Evolutionary conservation across 2,329 filamentous ascomycete genomes (phyloP).

Genomic region (Nemania sp.): DNA sequence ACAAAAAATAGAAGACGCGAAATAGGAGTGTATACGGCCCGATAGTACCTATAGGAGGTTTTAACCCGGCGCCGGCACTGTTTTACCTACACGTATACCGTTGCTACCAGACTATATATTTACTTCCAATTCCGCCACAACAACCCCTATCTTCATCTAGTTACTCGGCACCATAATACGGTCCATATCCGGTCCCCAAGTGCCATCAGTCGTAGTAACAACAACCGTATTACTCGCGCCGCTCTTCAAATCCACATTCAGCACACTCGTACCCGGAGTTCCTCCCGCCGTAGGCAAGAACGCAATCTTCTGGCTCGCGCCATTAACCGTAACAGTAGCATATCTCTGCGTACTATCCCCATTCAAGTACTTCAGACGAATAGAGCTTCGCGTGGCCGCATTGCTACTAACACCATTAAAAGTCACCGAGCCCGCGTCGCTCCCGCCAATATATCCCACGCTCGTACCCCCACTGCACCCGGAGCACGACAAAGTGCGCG

Average conservation of each 20-base stretch:
- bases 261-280: constrained; percentile 48
- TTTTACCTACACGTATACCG: too few relatives aligned
- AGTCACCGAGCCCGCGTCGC: constrained; percentile 48
- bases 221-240: constrained; percentile 53
- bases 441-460: constrained; percentile 60
- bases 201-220: constrained; percentile 44
- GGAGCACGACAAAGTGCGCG: constrained; percentile 51
- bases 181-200: constrained; percentile 58
- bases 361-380: constrained; percentile 60
- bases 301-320: constrained; percentile 52
- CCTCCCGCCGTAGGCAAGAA: constrained; percentile 56
- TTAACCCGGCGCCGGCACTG: too few relatives aligned
- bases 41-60: too few relatives aligned
- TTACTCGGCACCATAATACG: constrained; percentile 53
- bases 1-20: too few relatives aligned
- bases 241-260: constrained; percentile 52
- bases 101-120: too few relatives aligned
- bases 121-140: too few relatives aligned
- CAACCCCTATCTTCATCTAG: too few relatives aligned
- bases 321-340: constrained; percentile 60
- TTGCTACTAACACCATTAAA: constrained; percentile 51
- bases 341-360: constrained; percentile 56
- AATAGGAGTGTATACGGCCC: too few relatives aligned
- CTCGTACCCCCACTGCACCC: constrained; percentile 53
- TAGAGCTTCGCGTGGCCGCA: constrained; percentile 50